Evolutionary conservation across 2,329 filamentous ascomycete species (phyloP).

Genomic region (Aspergillus alliaceus): DNA sequence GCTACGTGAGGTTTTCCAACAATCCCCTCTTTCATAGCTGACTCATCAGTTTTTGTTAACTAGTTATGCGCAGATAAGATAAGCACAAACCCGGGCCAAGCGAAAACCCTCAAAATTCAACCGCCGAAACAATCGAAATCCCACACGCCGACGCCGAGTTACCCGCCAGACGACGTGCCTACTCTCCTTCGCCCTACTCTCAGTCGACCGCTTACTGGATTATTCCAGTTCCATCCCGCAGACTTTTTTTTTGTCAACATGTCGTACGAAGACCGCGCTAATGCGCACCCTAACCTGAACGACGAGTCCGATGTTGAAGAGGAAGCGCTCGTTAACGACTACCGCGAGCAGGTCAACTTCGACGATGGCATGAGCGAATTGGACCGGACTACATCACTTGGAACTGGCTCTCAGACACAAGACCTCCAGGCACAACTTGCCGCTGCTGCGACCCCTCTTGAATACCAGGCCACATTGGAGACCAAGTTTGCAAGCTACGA

Average conservation of each 20-base stretch:
- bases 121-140: slow-evolving; percentile 34
- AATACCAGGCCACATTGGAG: slow-evolving; percentile 93
- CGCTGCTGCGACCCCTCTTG: slow-evolving; percentile 89
- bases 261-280: slow-evolving; percentile 47
- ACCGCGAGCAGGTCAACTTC: slow-evolving; percentile 93
- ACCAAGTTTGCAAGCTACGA: slow-evolving; percentile 99
- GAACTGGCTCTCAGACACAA: slow-evolving; percentile 72
- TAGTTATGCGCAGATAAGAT: slow-evolving; percentile 45
- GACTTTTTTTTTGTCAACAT: slow-evolving; percentile 33
- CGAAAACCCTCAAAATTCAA: slow-evolving; percentile 50
- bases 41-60: slow-evolving; percentile 29
- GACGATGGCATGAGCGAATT: slow-evolving; percentile 82
- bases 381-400: slow-evolving; percentile 70
- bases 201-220: slow-evolving; percentile 20
- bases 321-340: slow-evolving; percentile 92
- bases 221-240: slow-evolving; percentile 12
- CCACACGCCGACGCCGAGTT: slow-evolving; percentile 36
- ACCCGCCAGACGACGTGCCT: slow-evolving; percentile 24
- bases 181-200: slow-evolving; percentile 19
- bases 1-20: too few relatives aligned
- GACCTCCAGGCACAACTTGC: slow-evolving; percentile 91
- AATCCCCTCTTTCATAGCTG: slow-evolving; percentile 28
- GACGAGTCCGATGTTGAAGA: slow-evolving; percentile 95
- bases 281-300: slow-evolving; percentile 49
- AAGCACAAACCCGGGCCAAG: slow-evolving; percentile 44